Evolutionary conservation across 2,329 filamentous ascomycete genomes (phyloP), one percentile per base, ranked within the genome.

Genomic region (Clonostachys byssicola): DNA sequence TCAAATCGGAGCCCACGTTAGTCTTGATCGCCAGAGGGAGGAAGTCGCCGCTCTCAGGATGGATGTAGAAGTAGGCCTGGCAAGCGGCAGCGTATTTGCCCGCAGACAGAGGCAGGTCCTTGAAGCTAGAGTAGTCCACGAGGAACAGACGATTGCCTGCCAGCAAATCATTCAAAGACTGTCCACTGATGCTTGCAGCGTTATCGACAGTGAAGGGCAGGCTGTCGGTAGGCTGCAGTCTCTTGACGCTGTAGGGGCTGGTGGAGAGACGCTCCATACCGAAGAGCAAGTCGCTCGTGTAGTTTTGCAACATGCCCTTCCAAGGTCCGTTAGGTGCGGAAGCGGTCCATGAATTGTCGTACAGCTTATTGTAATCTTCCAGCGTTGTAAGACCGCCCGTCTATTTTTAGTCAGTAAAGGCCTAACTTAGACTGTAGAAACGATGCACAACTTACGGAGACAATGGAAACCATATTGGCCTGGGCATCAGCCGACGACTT

Each of bases 11-110:
- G 14, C 65, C 66, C 13, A 61, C 59, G 48, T 74, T 73, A n/a
- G 72, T 70, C 49, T 68, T 66, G 51, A 77, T 73, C 4, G 72
- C 73, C 18, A 78, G 59, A 5, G 74, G 74, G 6, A 77, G 56
- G 49, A 77, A 74, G 38, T 75, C 57, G 12, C 62, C 63, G 5
- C 62, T 64, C n/a, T 50, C 48, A 2, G 62, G 52, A 45, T 67
- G 56, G 40, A 76, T 68, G 56, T 66, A 77, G 56, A 77, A 77
- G 50, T 71, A 72, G 1, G 68, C 73, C 41, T 70, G 65, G 50
- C 67, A 74, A 10, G 68, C 67, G 2, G 67, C 70, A 3, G 62
- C 60, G 47, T 62, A 75, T 35, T 64, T 30, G 23, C 23, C 23
- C 23, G 23, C 23, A 30, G 23, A 30, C 23, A 30, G 16, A 10